phyloP scores from a whole-genome alignment of 768 basidiomycete species.

The Atractiella rhizophila region DNA sequence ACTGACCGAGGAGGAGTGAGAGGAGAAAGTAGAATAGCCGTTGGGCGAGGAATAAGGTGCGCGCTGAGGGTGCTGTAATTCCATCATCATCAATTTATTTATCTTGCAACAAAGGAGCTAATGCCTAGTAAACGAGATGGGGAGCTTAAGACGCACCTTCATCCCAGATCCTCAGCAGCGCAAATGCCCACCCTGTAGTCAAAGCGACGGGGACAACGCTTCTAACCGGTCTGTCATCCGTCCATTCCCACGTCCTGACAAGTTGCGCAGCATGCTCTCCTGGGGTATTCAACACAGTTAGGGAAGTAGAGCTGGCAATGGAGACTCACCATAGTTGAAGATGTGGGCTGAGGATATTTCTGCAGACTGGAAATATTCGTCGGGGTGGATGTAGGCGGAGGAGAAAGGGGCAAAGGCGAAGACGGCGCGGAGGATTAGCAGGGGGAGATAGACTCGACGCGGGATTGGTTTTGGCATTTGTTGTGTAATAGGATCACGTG shows the following conservation, averaged over 20 bases:
- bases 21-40: constrained; percentile 1
- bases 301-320: no score
- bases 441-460: not conserved
- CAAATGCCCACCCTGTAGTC: constrained; percentile 3
- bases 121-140: not conserved
- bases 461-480: no score
- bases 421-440: constrained; percentile 6
- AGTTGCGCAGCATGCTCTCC: not conserved
- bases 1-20: constrained; percentile 4
- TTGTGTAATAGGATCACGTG: no score
- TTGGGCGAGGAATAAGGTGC: constrained; percentile 1
- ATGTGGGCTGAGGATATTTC: constrained; percentile 5
- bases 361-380: constrained; percentile 15
- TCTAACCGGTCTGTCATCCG: not conserved
- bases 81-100: not conserved
- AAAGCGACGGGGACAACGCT: constrained; percentile 8
- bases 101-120: no score
- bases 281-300: no score
- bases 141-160: not conserved
- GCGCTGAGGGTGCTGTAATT: not conserved
- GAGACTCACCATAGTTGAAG: no score
- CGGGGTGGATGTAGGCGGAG: constrained; percentile 11
- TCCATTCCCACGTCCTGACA: constrained; percentile 11
- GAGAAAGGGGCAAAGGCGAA: constrained; percentile 11
- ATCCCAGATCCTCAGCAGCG: not conserved